phyloP scores from a whole-genome alignment of 345 rosid genomes.

The Eucalyptus globulus region DNA sequence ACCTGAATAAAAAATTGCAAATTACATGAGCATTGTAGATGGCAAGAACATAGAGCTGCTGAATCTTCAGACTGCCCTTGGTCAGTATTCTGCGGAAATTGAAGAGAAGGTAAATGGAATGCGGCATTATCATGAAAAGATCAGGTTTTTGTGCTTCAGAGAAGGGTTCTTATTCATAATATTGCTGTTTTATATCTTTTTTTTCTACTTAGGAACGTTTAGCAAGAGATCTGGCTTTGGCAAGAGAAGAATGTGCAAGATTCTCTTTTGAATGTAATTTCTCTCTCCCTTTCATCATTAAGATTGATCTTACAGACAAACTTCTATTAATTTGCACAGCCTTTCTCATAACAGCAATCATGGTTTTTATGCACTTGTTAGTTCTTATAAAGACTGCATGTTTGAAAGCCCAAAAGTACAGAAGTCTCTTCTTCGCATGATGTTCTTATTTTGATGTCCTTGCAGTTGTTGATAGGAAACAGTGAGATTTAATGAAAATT shows the following conservation, averaged over 20 bases:
- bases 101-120: conserved; percentile 69
- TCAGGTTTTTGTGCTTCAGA: not conserved
- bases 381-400: not conserved
- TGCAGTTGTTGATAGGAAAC: not conserved
- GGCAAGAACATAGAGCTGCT: conserved; percentile 68
- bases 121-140: not conserved
- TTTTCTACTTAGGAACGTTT: conserved; percentile 52
- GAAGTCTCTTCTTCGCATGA: not conserved
- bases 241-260: conserved; percentile 70
- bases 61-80: conserved; percentile 96
- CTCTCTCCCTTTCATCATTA: not conserved
- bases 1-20: conserved; percentile 59
- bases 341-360: not conserved
- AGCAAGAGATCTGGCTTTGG: conserved; percentile 67
- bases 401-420: not conserved
- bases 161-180: not conserved
- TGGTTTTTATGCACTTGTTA: not conserved
- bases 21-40: conserved; percentile 55
- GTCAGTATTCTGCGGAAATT: conserved; percentile 94
- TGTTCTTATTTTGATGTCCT: not conserved
- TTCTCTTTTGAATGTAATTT: conserved; percentile 55
- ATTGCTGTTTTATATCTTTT: not conserved
- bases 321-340: not conserved
- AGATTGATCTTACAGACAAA: not conserved
- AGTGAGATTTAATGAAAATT: not conserved